Conservation (phyloP, 129 eudicot genomes). For the Lonicera japonica region DNA sequence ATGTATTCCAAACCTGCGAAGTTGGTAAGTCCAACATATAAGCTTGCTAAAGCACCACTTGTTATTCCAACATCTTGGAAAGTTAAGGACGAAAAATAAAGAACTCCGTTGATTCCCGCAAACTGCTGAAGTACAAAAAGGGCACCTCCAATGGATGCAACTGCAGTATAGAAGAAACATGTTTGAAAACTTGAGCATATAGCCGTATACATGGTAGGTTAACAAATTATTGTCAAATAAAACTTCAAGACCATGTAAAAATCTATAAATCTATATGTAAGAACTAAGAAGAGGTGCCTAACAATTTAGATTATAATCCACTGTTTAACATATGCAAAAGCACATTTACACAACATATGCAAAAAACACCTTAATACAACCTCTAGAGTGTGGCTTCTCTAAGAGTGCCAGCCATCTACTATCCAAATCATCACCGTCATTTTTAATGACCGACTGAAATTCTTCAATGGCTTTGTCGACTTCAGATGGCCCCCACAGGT, state of each 20-base stretch:
- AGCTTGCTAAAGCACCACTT: slow-evolving; percentile 77
- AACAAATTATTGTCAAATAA: too few species aligned
- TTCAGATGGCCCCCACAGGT: slow-evolving; percentile 64
- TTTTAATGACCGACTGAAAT: slow-evolving; percentile 57
- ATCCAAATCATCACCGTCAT: slow-evolving; percentile 67
- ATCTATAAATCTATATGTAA: too few species aligned
- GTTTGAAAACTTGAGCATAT: too few species aligned
- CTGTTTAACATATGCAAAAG: too few species aligned
- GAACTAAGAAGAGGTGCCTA: too few species aligned
- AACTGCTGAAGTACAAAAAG: slow-evolving; percentile 80
- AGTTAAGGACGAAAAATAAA: slow-evolving; percentile 80
- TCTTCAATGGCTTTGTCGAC: slow-evolving; percentile 67
- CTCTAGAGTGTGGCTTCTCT: slow-evolving; percentile 75
- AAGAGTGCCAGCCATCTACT: slow-evolving; percentile 82
- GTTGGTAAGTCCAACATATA: slow-evolving; percentile 73
- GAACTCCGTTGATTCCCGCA: slow-evolving; percentile 90
- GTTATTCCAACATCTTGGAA: slow-evolving; percentile 80
- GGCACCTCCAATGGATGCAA: slow-evolving; percentile 73
- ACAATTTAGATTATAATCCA: too few species aligned
- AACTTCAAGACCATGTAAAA: too few species aligned
- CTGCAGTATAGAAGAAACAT: slow-evolving; percentile 38
- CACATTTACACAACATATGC: neutral
- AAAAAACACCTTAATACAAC: slow-evolving; percentile 40
- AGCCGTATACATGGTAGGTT: too few species aligned
- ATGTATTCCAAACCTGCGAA: slow-evolving; percentile 61